phyloP scores from a whole-genome alignment of 331 rosid species.

The Malus hybrid region DNA sequence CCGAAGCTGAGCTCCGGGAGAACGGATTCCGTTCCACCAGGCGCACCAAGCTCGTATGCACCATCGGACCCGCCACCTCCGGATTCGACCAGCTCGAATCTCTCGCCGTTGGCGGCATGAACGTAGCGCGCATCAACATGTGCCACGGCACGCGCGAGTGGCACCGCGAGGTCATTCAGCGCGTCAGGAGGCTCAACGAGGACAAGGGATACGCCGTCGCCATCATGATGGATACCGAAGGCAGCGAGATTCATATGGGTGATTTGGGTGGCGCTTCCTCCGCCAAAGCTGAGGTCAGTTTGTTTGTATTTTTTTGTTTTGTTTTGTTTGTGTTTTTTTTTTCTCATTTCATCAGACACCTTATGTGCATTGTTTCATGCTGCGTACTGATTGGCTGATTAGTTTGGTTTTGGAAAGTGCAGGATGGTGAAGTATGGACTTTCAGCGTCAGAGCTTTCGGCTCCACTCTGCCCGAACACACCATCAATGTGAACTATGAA shows the following conservation, averaged over 20 bases:
- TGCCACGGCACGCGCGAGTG: constrained; percentile 74
- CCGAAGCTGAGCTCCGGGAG: constrained; percentile 77
- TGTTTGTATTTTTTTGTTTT: not conserved
- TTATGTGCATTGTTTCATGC: not conserved
- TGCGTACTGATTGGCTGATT: not conserved
- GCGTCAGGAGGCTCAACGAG: constrained; percentile 69
- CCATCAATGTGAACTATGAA: constrained; percentile 76
- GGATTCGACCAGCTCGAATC: constrained; percentile 90
- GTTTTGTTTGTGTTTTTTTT: too few species aligned
- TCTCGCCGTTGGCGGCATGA: constrained; percentile 96
- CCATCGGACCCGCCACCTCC: constrained; percentile 82
- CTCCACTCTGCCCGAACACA: constrained; percentile 70
- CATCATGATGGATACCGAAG: constrained; percentile 97
- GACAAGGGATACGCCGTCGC: constrained; percentile 95
- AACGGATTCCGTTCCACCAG: constrained; percentile 56
- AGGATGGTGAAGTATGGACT: constrained; percentile 98
- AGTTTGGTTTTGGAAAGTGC: constrained; percentile 1
- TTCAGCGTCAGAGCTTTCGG: constrained; percentile 90
- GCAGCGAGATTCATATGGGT: constrained; percentile 99
- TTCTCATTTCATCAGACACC: not conserved
- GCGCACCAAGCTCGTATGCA: constrained; percentile 49
- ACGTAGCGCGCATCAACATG: constrained; percentile 89
- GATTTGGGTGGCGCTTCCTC: constrained; percentile 92
- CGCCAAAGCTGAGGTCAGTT: constrained; percentile 78
- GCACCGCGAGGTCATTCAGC: constrained; percentile 64